A percentile compares a stretch with the other conserved stretches of the same genome.
phyloP scores from a whole-genome alignment of 805 yeast species.

The Yamadazyma akitaensis region DNA sequence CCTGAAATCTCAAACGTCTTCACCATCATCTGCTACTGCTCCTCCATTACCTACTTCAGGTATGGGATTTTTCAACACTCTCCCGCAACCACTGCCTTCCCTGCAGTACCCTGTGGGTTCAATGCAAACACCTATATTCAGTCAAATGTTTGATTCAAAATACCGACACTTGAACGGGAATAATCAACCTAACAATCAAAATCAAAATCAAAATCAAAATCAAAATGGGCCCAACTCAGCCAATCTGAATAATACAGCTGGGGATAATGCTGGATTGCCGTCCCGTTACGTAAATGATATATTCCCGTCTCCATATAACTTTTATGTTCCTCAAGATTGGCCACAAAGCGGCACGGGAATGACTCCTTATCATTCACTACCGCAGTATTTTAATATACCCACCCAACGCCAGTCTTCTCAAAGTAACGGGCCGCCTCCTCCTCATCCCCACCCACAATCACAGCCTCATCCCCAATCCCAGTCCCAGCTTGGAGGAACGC shows the following conservation, averaged over 20 bases:
- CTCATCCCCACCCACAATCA: not conserved
- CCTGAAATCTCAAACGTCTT: conserved; percentile 37
- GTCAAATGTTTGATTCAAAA: conserved; percentile 24
- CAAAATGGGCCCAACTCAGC: not conserved
- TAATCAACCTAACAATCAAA: not conserved
- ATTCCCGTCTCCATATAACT: conserved; percentile 79
- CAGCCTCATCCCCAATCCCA: not conserved
- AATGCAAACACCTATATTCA: conserved; percentile 33
- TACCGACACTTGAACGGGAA: conserved; percentile 3
- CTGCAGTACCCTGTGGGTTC: conserved; percentile 22
- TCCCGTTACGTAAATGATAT: conserved; percentile 68
- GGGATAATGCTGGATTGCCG: conserved; percentile 47
- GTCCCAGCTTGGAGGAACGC: not conserved
- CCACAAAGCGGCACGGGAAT: conserved; percentile 30
- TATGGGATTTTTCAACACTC: conserved; percentile 21
- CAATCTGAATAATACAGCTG: conserved; percentile 4
- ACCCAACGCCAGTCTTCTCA: not conserved
- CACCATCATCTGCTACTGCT: conserved; percentile 39
- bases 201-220: not conserved
- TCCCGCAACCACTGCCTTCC: conserved; percentile 24
- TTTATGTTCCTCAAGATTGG: conserved; percentile 56
- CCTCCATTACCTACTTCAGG: conserved; percentile 32
- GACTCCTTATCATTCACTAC: conserved; percentile 34
- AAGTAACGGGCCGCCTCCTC: not conserved
- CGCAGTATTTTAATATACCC: conserved; percentile 28